phyloP scores from a whole-genome alignment of 176 grass and related monocot species.

The Oryza meridionalis region DNA sequence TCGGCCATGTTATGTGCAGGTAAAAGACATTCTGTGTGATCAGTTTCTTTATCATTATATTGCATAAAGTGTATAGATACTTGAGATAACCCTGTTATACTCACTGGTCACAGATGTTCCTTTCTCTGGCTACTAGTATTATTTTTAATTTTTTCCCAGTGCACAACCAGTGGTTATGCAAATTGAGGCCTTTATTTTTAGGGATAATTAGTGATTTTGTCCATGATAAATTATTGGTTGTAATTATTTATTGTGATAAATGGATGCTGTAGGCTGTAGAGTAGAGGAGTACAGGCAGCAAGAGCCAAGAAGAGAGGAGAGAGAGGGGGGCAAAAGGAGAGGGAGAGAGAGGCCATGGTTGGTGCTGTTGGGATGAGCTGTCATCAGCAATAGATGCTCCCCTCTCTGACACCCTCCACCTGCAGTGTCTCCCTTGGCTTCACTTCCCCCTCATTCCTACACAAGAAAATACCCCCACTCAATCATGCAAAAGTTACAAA shows the following conservation, averaged over 20 bases:
- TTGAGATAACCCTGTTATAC: background rate
- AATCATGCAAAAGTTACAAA: conserved; percentile 23
- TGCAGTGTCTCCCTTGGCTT: conserved; percentile 50
- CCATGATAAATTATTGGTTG: background rate
- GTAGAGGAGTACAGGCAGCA: conserved; percentile 3
- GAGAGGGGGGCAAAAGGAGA: background rate
- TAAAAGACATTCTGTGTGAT: conserved; percentile 39
- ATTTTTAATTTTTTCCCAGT: background rate
- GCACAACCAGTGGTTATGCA: background rate
- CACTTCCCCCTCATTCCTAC: background rate
- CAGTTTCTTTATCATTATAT: conserved; percentile 24
- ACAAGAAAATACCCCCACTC: background rate
- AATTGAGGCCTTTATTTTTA: background rate
- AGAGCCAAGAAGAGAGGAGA: background rate
- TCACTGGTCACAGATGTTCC: conserved; percentile 7
- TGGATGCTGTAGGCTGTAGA: background rate
- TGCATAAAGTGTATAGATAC: background rate
- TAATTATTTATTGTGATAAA: background rate
- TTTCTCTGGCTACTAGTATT: conserved; percentile 27
- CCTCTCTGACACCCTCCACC: conserved; percentile 59
- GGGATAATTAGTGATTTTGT: background rate
- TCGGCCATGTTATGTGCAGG: background rate
- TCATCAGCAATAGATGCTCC: conserved; percentile 81
- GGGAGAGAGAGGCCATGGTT: background rate
- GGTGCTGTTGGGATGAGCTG: conserved; percentile 73